Evolutionary conservation across 225 moss, liverwort and hornwort species (phyloP), one percentile per base, ranked within the genome.

Genomic region (Pseudisothecium myosuroides): DNA sequence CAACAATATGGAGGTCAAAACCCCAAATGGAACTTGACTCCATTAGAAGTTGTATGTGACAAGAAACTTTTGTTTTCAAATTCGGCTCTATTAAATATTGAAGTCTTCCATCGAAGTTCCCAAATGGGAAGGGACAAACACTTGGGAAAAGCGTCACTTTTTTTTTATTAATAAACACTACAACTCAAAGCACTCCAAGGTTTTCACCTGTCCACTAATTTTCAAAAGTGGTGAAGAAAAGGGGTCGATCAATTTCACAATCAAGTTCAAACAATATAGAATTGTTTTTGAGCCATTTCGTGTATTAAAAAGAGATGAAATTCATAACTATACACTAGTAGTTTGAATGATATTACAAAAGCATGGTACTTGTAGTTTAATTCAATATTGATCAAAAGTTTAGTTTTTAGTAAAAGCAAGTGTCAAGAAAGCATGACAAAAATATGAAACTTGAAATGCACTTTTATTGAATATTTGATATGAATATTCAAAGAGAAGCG

Each of bases 401-500:
- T 17, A 59, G 2, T 12, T 81, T 37, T 19, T 13, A 20, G 1
- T 9, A 41, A 26, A 78, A 27, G 56, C 7, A 17, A 11, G 11
- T n/a, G 6, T n/a, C 3, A 78, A 55, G 2, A 56, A n/a, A n/a
- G 0, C 0, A 26, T 56, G 26, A 78, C 1, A 78, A 26, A 26
- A 37, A 55, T 26, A 55, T 17, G 2, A 34, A 78, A 24, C 2
- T 55, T 24, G 14, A n/a, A n/a, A 55, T 16, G 26, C 15, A 55
- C 24, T 37, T 54, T 28, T 39, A 13, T 28, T 80, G 28, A n/a
- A 19, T 80, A 39, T 12, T 28, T 80, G n/a, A 39, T 0, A 24
- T 26, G 4, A 26, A 37, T 56, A 56, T 3, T 52, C 0, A 14
- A 36, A 76, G 1, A 0, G 6, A 54, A 4, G 24, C 8, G 9